Base-by-base conservation (phyloP, 2,329 filamentous ascomycete species). In the Talaromyces pinophilus region DNA sequence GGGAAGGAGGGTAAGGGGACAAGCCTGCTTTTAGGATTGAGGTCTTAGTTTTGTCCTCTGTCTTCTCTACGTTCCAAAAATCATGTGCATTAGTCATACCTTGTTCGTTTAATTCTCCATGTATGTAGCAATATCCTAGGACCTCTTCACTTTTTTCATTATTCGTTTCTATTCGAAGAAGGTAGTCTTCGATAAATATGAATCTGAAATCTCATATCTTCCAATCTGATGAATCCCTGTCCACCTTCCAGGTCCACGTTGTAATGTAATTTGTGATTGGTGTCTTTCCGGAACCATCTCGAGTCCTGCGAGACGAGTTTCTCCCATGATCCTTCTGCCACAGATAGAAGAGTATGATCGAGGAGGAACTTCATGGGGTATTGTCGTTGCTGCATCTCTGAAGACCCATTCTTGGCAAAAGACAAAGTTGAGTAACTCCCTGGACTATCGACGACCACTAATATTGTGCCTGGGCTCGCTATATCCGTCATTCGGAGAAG, bases 341-440 rank as follows among this genome's bases (percentile, higher is more conserved):
- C 74, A 8, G 79, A 79, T 13, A 92, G 77, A 22, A 99, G 79
- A 1, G 92, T 91, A 74, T 95, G 91, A 72, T 97, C 90, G 1
- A 99, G 82, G 17, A 99, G 82, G 89, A 93, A 97, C 72, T 92
- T 90, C 93, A 97, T 98, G 0, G 94, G 94, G 75, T 98, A 98
- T 68, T 86, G 88, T 85, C 72, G 85, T 62, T 79, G 54, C 28
- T 60, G 46, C 59, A 54, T 57, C 15, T 30, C n/a, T 13, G 52
- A n/a, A 5, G 55, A 48, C 2, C n/a, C 54, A 4, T 80, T 81
- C 68, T 83, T 84, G 3, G 89, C 90, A 0, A 97, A 77, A 0
- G 86, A 86, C 3, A 96, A 85, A 66, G 93, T 92, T 0, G 93
- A 95, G 78, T 98, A 98, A 77, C 90, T 96, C 0, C 95, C 95